Conservation (phyloP, 2,329 filamentous ascomycete genomes). For the Cladorrhinum sp. region DNA sequence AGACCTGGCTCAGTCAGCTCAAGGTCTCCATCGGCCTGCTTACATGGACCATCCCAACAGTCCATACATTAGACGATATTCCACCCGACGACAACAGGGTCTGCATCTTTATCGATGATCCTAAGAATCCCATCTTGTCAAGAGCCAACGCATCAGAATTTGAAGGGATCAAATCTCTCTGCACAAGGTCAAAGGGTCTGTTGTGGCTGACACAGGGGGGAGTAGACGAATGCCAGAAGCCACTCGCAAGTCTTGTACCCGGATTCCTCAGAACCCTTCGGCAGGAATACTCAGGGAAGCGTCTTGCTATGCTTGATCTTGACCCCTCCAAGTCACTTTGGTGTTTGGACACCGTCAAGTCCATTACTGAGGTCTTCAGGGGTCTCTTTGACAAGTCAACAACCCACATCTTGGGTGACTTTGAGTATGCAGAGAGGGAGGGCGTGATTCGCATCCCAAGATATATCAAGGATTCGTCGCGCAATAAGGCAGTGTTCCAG, state of each 20-base stretch:
- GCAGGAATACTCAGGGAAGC: conserved; percentile 25
- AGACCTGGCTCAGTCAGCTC: conserved; percentile 23
- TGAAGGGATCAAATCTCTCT: conserved; percentile 20
- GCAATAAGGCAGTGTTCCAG: conserved; percentile 20
- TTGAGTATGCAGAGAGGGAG: conserved; percentile 22
- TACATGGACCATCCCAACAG: conserved; percentile 21
- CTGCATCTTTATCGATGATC: conserved; percentile 24
- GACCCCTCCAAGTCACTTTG: conserved; percentile 17
- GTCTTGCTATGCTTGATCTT: conserved; percentile 21
- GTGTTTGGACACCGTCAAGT: conserved; percentile 10
- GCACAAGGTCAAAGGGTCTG: conserved; percentile 20
- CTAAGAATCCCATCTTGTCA: conserved; percentile 19
- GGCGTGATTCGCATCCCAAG: conserved; percentile 23
- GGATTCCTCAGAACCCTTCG: conserved; percentile 26
- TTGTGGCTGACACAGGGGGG: conserved; percentile 27
- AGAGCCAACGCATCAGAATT: conserved; percentile 13
- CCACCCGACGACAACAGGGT: conserved; percentile 16
- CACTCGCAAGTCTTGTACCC: conserved; percentile 11
- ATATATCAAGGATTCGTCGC: conserved; percentile 21
- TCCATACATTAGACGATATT: conserved; percentile 16
- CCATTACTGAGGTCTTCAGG: conserved; percentile 20
- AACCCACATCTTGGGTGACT: conserved; percentile 7
- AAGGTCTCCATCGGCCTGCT: conserved; percentile 20
- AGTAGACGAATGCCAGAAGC: conserved; percentile 9
- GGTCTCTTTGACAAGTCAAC: conserved; percentile 15